phyloP scores from a whole-genome alignment of 2,329 filamentous ascomycete genomes.

The Phyllosticta citrichinensis region DNA sequence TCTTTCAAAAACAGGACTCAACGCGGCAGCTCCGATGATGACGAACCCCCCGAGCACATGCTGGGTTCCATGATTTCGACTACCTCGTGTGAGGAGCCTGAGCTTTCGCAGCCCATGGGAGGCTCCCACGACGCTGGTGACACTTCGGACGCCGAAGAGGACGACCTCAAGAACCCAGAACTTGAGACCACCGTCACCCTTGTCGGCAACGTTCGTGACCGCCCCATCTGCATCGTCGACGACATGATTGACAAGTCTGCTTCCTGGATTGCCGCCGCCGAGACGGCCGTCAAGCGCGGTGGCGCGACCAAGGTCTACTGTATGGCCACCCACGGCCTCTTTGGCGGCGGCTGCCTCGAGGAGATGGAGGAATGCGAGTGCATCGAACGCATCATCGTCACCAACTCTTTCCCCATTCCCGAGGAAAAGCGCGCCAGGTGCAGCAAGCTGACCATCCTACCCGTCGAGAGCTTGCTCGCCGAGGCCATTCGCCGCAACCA shows the following conservation, averaged over 20 bases:
- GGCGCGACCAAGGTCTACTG: conserved; percentile 90
- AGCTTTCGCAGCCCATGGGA: conserved; percentile 58
- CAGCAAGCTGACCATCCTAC: conserved; percentile 79
- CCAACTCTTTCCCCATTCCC: conserved; percentile 90
- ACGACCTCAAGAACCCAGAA: conserved; percentile 67
- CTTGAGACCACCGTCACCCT: conserved; percentile 93
- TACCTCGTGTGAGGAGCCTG: conserved; percentile 45
- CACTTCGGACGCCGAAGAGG: conserved; percentile 86
- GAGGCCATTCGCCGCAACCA: conserved; percentile 95
- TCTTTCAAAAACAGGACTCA: conserved; percentile 41
- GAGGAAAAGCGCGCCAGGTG: conserved; percentile 59
- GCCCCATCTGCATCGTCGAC: conserved; percentile 88
- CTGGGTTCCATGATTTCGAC: conserved; percentile 71
- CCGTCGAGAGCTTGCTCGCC: conserved; percentile 76
- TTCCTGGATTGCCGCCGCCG: conserved; percentile 94
- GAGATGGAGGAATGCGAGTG: conserved; percentile 87
- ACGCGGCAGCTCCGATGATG: conserved; percentile 37
- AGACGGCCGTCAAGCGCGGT: conserved; percentile 90
- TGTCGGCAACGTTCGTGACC: conserved; percentile 85
- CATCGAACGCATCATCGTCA: conserved; percentile 90
- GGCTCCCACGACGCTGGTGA: conserved; percentile 76
- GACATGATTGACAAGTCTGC: conserved; percentile 98
- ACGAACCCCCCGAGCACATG: conserved; percentile 65
- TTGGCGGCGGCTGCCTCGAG: conserved; percentile 79
- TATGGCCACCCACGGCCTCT: conserved; percentile 93